phyloP scores from a whole-genome alignment of 2,329 filamentous ascomycete genomes.

The Claviceps spartinae region DNA sequence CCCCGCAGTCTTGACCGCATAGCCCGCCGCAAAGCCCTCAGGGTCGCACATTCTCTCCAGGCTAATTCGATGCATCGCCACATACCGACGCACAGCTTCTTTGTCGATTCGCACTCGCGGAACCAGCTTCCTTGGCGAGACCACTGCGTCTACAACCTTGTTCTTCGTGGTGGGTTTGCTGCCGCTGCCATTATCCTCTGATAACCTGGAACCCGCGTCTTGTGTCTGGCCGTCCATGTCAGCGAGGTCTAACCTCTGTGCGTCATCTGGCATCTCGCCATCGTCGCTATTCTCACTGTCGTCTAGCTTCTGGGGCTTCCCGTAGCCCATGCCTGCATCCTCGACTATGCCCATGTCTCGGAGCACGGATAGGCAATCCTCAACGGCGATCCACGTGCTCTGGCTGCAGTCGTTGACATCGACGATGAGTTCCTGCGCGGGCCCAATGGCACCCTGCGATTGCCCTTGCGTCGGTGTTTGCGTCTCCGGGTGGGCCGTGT shows the following conservation, averaged over 20 bases:
- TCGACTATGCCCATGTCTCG: constrained; percentile 65
- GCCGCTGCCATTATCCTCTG: not conserved
- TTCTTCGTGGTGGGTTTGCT: not conserved
- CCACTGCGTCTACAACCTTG: not conserved
- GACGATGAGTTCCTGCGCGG: constrained; percentile 32
- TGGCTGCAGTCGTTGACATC: constrained; percentile 60
- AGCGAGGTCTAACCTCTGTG: not conserved
- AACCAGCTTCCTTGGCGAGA: constrained; percentile 18
- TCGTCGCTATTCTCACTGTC: constrained; percentile 2
- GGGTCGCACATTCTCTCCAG: constrained; percentile 56
- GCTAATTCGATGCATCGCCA: constrained; percentile 45
- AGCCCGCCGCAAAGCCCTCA: constrained; percentile 59
- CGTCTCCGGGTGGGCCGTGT: constrained; percentile 6
- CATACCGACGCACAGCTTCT: constrained; percentile 51
- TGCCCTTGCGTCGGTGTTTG: not conserved
- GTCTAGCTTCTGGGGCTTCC: constrained; percentile 17
- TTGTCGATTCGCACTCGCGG: constrained; percentile 39
- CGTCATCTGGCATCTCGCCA: constrained; percentile 3
- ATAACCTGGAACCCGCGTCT: not conserved
- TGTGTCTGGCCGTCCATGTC: not conserved
- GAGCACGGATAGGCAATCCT: constrained; percentile 69
- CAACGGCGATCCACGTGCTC: constrained; percentile 69
- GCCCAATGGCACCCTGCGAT: not conserved
- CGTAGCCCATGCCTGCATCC: constrained; percentile 37
- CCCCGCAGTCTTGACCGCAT: constrained; percentile 35